Evolutionary conservation across 495 filamentous ascomycete species (phyloP).

Genomic region (Clohesyomyces aquaticus): DNA sequence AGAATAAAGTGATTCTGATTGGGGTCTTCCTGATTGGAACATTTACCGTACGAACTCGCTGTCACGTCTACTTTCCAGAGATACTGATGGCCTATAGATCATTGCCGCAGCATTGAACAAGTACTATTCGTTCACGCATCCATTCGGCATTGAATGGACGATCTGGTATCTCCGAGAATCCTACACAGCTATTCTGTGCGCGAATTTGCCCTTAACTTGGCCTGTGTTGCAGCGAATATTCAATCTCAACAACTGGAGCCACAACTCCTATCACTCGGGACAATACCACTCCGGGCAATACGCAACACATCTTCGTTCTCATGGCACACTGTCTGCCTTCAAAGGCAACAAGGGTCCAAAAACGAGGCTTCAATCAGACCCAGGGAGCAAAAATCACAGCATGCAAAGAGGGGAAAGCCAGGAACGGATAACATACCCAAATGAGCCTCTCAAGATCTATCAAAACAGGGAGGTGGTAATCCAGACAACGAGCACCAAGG

Average conservation of each 20-base stretch:
- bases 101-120: conserved; percentile 66
- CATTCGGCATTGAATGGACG: conserved; percentile 61
- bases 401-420: conserved; percentile 20
- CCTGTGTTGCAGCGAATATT: conserved; percentile 60
- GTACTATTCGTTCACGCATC: conserved; percentile 64
- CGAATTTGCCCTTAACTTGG: conserved; percentile 66
- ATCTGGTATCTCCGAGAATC: conserved; percentile 71
- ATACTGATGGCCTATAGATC: conserved; percentile 47
- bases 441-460: conserved; percentile 16
- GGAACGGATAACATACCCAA: conserved; percentile 7
- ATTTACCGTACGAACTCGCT: conserved; percentile 53
- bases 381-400: conserved; percentile 4
- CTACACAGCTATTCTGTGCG: conserved; percentile 64
- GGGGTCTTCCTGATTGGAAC: conserved; percentile 57
- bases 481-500: neutral
- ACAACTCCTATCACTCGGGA: conserved; percentile 71
- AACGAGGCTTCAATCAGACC: conserved; percentile 2
- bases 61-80: neutral
- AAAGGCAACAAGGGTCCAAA: conserved; percentile 3
- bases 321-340: neutral
- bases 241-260: conserved; percentile 46
- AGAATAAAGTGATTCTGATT: conserved; percentile 56
- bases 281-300: conserved; percentile 6
- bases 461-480: conserved; percentile 15
- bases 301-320: neutral